Conservation (phyloP, 139 green algal species). For the Pycnococcus provasolii region DNA sequence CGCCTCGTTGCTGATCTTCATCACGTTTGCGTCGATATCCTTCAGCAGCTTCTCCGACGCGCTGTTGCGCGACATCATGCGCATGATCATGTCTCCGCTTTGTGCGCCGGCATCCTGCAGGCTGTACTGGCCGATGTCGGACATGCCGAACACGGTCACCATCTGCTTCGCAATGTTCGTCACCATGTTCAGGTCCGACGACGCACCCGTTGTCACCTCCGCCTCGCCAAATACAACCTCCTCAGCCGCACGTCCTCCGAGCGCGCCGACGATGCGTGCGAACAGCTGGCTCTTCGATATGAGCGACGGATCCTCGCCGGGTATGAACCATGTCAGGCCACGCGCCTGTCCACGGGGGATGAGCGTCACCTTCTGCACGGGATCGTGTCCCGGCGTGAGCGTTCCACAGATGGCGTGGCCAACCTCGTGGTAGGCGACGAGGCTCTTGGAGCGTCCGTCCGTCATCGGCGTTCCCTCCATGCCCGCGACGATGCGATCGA, state of each 20-base stretch:
- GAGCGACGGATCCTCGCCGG: slow-evolving; percentile 87
- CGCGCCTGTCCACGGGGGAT: slow-evolving; percentile 90
- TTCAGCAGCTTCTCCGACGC: slow-evolving; percentile 90
- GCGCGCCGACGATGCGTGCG: slow-evolving; percentile 85
- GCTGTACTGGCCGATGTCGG: slow-evolving; percentile 88
- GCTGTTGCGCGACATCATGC: slow-evolving; percentile 95
- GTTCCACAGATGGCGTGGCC: slow-evolving; percentile 95
- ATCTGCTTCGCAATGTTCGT: slow-evolving; percentile 64
- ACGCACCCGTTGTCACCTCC: slow-evolving; percentile 89
- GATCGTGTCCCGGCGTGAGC: slow-evolving; percentile 86
- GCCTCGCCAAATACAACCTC: slow-evolving; percentile 92
- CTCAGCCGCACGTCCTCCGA: slow-evolving; percentile 91
- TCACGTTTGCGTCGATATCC: slow-evolving; percentile 81
- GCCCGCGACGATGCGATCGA: slow-evolving; percentile 91
- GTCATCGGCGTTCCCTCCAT: slow-evolving; percentile 97
- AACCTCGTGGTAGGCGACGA: slow-evolving; percentile 96
- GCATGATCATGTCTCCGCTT: slow-evolving; percentile 92
- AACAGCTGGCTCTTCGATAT: slow-evolving; percentile 95
- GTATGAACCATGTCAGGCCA: slow-evolving; percentile 96
- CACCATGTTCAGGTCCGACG: slow-evolving; percentile 61
- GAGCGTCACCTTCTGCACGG: slow-evolving; percentile 98
- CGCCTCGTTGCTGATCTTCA: slow-evolving; percentile 64
- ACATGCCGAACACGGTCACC: slow-evolving; percentile 98
- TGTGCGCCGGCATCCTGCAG: slow-evolving; percentile 75
- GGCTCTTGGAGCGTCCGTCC: slow-evolving; percentile 91